Evolutionary conservation across 176 grass and related monocot genomes (phyloP).

Genomic region (Metroxylon sagu): DNA sequence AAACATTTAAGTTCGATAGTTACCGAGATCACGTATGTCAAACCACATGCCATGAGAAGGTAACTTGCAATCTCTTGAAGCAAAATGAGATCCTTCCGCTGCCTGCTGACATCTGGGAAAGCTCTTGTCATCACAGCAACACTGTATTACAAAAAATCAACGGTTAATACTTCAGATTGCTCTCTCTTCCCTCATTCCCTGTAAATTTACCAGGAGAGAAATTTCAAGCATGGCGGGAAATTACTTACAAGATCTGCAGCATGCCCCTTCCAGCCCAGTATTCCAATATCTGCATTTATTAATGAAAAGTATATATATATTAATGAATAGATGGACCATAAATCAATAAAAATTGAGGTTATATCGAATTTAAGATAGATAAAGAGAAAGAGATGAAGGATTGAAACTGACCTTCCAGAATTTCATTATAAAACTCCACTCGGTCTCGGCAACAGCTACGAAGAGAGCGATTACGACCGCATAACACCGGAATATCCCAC

Average conservation of each 20-base stretch:
- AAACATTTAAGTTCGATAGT: constrained; percentile 2
- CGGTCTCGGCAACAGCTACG: constrained; percentile 63
- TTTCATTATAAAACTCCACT: constrained; percentile 65
- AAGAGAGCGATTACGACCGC: constrained; percentile 66
- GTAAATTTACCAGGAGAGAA: too few species aligned
- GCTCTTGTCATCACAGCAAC: constrained; percentile 97
- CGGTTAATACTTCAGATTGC: background rate
- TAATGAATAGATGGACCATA: too few species aligned
- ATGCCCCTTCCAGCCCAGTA: constrained; percentile 80
- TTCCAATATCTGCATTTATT: constrained; percentile 50
- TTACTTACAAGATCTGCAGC: constrained; percentile 91
- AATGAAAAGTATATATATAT: background rate
- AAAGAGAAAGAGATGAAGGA: constrained; percentile 3
- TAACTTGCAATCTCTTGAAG: constrained; percentile 89
- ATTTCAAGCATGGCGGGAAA: background rate
- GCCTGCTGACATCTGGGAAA: constrained; percentile 31
- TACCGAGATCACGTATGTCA: constrained; percentile 70
- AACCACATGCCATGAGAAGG: constrained; percentile 76
- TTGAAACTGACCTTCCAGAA: constrained; percentile 39
- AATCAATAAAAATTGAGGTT: too few species aligned
- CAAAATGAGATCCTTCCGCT: constrained; percentile 51
- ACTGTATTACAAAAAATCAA: constrained; percentile 27
- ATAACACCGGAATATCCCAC: constrained; percentile 87
- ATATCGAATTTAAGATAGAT: background rate
- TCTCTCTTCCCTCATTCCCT: background rate